Conservation (phyloP, 495 filamentous ascomycete species). For the Elaphomyces granulatus region DNA sequence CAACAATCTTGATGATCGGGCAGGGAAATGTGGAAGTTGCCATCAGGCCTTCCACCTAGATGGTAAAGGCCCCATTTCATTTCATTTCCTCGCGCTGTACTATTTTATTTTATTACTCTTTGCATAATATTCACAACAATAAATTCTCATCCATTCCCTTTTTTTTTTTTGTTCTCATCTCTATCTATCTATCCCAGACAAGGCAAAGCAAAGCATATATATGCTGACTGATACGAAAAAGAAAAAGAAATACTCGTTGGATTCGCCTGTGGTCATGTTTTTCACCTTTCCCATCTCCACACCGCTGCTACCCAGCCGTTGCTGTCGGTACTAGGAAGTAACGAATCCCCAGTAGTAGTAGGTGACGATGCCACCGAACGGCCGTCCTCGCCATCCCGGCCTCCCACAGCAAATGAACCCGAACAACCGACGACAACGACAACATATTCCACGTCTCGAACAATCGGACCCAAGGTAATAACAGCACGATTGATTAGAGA, state of each 20-base stretch:
- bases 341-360: constrained; percentile 12
- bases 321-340: constrained; percentile 19
- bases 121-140: too few species aligned
- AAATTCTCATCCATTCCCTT: neutral
- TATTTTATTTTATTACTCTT: too few species aligned
- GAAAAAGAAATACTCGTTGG: constrained; percentile 71
- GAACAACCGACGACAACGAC: constrained; percentile 24
- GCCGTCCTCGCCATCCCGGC: constrained; percentile 15
- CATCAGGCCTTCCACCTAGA: constrained; percentile 39
- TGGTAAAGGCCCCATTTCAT: constrained; percentile 22
- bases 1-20: neutral
- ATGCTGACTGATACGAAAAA: too few species aligned
- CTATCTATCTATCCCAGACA: too few species aligned
- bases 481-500: constrained; percentile 69
- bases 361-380: constrained; percentile 18
- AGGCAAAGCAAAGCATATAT: too few species aligned
- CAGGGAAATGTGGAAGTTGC: constrained; percentile 44
- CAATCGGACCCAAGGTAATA: constrained; percentile 76
- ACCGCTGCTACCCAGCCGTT: too few species aligned
- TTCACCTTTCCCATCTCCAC: constrained; percentile 69
- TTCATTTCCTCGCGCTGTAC: constrained; percentile 1
- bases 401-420: constrained; percentile 10
- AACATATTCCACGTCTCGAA: constrained; percentile 34
- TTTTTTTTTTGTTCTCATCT: neutral
- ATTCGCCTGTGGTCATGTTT: constrained; percentile 85